A percentile compares a stretch with the other conserved stretches of the same genome.
Conservation (phyloP, 2,329 filamentous ascomycete genomes). For the Fusarium globosum region DNA sequence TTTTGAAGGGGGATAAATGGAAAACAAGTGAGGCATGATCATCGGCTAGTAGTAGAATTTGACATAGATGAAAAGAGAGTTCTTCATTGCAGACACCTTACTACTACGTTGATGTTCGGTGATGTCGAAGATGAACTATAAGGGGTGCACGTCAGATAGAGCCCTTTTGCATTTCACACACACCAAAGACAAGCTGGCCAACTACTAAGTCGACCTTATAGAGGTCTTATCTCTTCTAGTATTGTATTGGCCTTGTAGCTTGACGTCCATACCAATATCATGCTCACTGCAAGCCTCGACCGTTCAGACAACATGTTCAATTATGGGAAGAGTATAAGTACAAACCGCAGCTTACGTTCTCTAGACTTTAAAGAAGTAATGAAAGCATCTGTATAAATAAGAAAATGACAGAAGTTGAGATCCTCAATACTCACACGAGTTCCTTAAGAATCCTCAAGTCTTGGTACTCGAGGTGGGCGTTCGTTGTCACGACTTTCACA, state of each 20-base stretch:
- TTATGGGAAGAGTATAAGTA: background rate
- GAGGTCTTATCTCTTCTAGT: fast-evolving
- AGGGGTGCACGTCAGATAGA: background rate
- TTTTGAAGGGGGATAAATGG: background rate
- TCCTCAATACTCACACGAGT: background rate
- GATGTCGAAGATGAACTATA: background rate
- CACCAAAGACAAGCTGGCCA: fast-evolving
- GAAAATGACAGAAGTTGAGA: fast-evolving
- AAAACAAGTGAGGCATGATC: background rate
- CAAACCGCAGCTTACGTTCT: background rate
- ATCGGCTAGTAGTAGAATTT: background rate
- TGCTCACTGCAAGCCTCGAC: too few species aligned
- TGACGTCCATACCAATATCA: background rate
- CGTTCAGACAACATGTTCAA: background rate
- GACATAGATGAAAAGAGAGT: background rate
- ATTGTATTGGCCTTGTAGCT: background rate
- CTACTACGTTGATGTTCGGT: background rate
- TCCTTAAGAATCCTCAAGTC: background rate
- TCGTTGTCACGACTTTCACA: background rate
- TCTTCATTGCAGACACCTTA: background rate
- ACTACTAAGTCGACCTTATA: fast-evolving
- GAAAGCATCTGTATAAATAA: background rate
- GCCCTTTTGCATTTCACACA: background rate
- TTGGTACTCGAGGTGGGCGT: background rate
- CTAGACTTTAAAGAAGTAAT: background rate